Base-by-base conservation (phyloP, 2,329 filamentous ascomycete genomes). In the Drechslerella coelobrocha region DNA sequence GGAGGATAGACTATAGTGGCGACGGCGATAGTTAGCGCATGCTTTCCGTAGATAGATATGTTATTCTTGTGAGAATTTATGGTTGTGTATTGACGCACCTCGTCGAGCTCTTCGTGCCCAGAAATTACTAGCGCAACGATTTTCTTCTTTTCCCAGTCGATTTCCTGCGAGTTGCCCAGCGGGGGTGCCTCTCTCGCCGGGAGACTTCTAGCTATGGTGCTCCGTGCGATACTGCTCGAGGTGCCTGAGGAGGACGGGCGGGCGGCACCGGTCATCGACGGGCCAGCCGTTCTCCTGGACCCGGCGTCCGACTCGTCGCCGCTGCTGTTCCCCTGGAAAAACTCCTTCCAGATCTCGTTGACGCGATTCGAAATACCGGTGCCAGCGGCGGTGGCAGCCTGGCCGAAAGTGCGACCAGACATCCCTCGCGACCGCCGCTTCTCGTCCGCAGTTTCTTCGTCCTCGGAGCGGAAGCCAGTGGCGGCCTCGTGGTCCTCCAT, bases 401-500 rank as follows among this genome's bases (percentile, higher is more conserved):
- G n/a, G 47, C 65, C 65, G 24, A 69, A 69, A 31, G 57, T 69
- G 8, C 65, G 31, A 17, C 65, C 59, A 9, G 51, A 43, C 57
- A 69, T 62, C 9, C 65, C 65, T 26, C 65, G 57, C 19, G 68
- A 60, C 48, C 56, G 53, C 17, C 59, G 51, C 31, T 61, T 72
- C 37, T 72, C 68, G 24, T 72, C 68, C 21, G 65, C 65, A 45
- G 65, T 69, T 27, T 72, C 68, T 51, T 72, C 68, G 54, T 72
- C 68, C 31, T 72, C 68, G 54, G 68, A 72, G 14, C 68, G 68
- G 54, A 72, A 72, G 24, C 68, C 68, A 41, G 68, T 62, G 19
- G 68, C 21, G 23, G 68, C 68, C 43, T 72, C 68, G 8, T 72
- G 54, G 60, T 72, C 68, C 47, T 72, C 68, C 68, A 72, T 72